phyloP scores from a whole-genome alignment of 1,284 basidiomycete species.

The Anthracocystis walkeri region DNA sequence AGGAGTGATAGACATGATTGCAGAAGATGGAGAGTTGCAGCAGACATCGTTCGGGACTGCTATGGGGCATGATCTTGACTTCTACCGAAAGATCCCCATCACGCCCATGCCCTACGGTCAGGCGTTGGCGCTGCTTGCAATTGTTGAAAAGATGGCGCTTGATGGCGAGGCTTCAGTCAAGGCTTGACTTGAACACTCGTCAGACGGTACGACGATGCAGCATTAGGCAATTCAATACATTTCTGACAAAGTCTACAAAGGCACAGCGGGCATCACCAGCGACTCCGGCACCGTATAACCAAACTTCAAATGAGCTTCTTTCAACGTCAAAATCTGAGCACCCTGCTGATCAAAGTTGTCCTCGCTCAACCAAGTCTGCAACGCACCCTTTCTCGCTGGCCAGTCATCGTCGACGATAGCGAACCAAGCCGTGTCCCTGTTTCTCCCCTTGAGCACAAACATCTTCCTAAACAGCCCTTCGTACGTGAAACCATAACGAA shows the following conservation, averaged over 20 bases:
- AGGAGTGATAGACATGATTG: constrained; percentile 74
- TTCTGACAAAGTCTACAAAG: constrained; percentile 11
- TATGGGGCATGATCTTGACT: constrained; percentile 76
- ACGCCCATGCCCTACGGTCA: constrained; percentile 79
- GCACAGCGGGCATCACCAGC: constrained; percentile 13
- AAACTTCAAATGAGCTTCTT: constrained; percentile 26
- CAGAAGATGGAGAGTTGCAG: constrained; percentile 74
- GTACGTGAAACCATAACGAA: constrained; percentile 50
- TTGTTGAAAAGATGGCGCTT: constrained; percentile 65
- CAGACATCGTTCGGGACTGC: constrained; percentile 71
- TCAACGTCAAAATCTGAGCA: constrained; percentile 24
- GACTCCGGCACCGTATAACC: constrained; percentile 28
- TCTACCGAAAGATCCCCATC: constrained; percentile 75
- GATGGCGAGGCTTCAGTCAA: not conserved
- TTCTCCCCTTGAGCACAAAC: constrained; percentile 49
- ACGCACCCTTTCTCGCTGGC: constrained; percentile 36
- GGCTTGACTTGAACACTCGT: constrained; percentile 4
- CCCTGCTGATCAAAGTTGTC: constrained; percentile 39
- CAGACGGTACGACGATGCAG: not conserved
- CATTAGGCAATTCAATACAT: not conserved
- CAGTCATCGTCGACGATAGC: constrained; percentile 58
- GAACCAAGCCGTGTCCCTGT: constrained; percentile 59
- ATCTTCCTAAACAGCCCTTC: constrained; percentile 56
- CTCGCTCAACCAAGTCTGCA: constrained; percentile 48
- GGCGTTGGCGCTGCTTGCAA: constrained; percentile 73